These are phyloP conservation scores for Trametes cubensis DNA, from an alignment of 768 basidiomycete species.

Conservation along the genomic window DNA sequence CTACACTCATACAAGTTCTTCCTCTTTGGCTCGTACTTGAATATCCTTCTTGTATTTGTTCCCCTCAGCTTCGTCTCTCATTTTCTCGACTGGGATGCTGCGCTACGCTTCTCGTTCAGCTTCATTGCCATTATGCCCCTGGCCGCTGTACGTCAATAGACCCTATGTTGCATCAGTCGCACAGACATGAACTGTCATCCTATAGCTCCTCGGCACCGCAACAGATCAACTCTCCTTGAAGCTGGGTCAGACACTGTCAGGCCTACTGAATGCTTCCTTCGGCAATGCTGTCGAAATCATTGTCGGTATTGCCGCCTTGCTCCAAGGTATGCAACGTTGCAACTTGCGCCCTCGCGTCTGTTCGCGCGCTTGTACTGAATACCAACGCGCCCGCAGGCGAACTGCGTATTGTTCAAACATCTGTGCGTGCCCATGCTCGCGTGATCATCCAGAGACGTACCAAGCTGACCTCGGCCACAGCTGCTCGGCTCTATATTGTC, in stretches of 20 bases:
- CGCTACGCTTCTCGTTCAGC: slow-evolving; percentile 70
- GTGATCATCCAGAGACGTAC: not conserved
- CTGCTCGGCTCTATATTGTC: slow-evolving; percentile 92
- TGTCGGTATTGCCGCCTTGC: slow-evolving; percentile 82
- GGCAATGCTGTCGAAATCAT: slow-evolving; percentile 89
- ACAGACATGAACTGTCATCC: not conserved
- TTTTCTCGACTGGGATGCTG: slow-evolving; percentile 73
- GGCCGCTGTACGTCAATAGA: slow-evolving; percentile 61
- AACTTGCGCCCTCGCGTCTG: not conserved
- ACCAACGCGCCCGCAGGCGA: slow-evolving; percentile 50
- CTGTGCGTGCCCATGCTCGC: slow-evolving; percentile 47
- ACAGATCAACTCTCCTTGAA: slow-evolving; percentile 80
- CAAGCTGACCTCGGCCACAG: slow-evolving; percentile 37
- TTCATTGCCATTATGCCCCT: slow-evolving; percentile 87
- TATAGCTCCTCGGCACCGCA: slow-evolving; percentile 73
- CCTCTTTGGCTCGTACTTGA: slow-evolving; percentile 68
- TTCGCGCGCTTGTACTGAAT: not conserved
- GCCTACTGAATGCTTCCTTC: slow-evolving; percentile 83
- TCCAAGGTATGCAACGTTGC: slow-evolving; percentile 73
- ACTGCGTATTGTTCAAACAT: slow-evolving; percentile 89
- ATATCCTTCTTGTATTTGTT: slow-evolving; percentile 77
- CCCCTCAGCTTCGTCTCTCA: slow-evolving; percentile 72
- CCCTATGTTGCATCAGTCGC: not conserved
- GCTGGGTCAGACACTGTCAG: slow-evolving; percentile 84
- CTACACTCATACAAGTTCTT: slow-evolving; percentile 58